Evolutionary conservation across 768 basidiomycete species (phyloP).

Genomic region (Mycena crocata): DNA sequence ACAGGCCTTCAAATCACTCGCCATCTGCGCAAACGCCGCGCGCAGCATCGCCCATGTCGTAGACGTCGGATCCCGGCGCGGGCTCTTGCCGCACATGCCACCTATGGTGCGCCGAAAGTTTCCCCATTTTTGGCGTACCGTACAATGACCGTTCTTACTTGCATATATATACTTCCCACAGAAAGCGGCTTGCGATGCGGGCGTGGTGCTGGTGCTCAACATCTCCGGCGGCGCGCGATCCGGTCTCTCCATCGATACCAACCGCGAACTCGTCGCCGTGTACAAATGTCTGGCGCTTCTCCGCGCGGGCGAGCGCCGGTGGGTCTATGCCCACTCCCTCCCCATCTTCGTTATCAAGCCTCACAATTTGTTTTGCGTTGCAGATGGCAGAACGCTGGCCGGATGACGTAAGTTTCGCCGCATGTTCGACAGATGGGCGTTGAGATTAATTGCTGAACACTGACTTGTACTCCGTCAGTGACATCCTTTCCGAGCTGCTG

Average conservation of each 20-base stretch:
- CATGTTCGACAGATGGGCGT: no score
- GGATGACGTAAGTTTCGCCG: constrained; percentile 22
- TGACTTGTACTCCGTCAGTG: constrained; percentile 7
- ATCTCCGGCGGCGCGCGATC: constrained; percentile 51
- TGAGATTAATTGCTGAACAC: neutral
- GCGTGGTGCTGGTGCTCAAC: constrained; percentile 57
- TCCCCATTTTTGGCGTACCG: no score
- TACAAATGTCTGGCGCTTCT: constrained; percentile 47
- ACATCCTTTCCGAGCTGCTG: constrained; percentile 24
- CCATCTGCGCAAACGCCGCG: constrained; percentile 75
- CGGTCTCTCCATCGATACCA: constrained; percentile 42
- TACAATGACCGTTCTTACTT: no score
- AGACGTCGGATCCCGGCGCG: constrained; percentile 53
- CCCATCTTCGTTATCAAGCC: no score
- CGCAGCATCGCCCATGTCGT: constrained; percentile 67
- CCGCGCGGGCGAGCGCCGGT: constrained; percentile 18
- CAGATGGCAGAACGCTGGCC: constrained; percentile 29
- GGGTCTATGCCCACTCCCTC: no score
- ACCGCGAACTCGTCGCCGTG: constrained; percentile 53
- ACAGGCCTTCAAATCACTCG: constrained; percentile 56
- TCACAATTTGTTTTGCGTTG: no score
- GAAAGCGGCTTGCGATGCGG: constrained; percentile 52
- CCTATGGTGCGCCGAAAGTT: no score
- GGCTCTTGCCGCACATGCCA: constrained; percentile 32
- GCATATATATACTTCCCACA: no score